phyloP scores from a whole-genome alignment of 2,329 filamentous ascomycete species.

The Diaporthe sp. region DNA sequence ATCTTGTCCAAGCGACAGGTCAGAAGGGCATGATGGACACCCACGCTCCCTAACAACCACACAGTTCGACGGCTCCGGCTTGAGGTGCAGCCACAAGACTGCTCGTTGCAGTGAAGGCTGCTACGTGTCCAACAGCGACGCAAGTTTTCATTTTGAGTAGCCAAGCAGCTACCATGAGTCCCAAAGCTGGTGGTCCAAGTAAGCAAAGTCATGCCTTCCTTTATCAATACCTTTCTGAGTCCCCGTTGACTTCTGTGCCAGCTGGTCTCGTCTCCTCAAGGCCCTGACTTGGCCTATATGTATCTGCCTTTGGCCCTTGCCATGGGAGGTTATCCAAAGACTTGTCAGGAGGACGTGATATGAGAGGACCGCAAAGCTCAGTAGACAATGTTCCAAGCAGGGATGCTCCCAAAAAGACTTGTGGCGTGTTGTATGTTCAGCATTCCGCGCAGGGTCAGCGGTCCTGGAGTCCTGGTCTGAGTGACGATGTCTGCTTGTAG shows the following conservation, averaged over 20 bases:
- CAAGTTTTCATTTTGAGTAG: not conserved
- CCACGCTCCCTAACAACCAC: not conserved
- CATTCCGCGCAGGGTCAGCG: not conserved
- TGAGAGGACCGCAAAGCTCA: not conserved
- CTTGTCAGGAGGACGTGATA: not conserved
- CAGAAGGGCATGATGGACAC: not conserved
- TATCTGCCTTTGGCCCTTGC: not conserved
- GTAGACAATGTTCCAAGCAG: not conserved
- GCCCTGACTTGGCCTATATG: too few relatives aligned
- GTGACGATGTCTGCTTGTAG: not conserved
- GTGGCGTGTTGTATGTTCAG: not conserved
- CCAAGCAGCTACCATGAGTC: not conserved
- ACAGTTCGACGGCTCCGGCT: not conserved
- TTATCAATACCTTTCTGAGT: not conserved
- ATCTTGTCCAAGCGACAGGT: not conserved
- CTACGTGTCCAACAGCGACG: not conserved
- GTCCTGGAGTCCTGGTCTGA: not conserved
- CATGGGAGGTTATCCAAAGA: not conserved
- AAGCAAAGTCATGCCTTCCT: not conserved
- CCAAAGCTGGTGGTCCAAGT: not conserved
- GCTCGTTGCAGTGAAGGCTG: not conserved
- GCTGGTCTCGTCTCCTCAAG: not conserved
- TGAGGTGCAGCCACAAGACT: not conserved
- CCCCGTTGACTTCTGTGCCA: not conserved
- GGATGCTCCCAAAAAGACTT: not conserved